Evolutionary conservation across 352 stramenopile species (phyloP).

Genomic region (Pythium sukuiense): DNA sequence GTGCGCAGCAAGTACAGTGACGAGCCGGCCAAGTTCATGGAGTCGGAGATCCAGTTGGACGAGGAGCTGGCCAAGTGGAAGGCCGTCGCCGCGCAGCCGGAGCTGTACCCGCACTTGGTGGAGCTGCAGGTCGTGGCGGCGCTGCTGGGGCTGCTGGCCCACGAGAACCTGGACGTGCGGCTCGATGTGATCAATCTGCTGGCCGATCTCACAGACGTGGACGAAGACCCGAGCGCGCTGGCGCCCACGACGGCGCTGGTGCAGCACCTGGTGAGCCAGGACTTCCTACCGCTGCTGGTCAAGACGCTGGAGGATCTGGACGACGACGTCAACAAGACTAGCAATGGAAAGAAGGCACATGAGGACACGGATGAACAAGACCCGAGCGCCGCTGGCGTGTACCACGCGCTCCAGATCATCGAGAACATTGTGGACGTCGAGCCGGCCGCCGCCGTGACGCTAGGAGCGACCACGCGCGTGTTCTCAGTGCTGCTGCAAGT

Average conservation of each 20-base stretch:
- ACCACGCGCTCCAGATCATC: constrained; percentile 56
- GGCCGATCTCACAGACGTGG: constrained; percentile 47
- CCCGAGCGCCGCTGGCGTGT: constrained; percentile 50
- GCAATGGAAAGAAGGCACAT: not conserved
- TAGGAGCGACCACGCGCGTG: constrained; percentile 20
- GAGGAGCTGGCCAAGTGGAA: constrained; percentile 43
- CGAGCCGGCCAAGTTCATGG: constrained; percentile 66
- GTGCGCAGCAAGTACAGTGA: constrained; percentile 61
- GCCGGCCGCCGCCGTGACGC: constrained; percentile 20
- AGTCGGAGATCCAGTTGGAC: constrained; percentile 57
- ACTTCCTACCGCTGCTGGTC: constrained; percentile 37
- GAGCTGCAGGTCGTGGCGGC: constrained; percentile 42
- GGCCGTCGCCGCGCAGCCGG: constrained; percentile 45
- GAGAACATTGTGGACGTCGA: constrained; percentile 57
- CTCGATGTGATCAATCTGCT: constrained; percentile 42
- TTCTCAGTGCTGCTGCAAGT: constrained; percentile 28
- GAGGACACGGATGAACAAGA: constrained; percentile 29
- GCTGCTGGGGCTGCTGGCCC: constrained; percentile 59
- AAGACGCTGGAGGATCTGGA: constrained; percentile 40
- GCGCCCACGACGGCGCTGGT: constrained; percentile 37
- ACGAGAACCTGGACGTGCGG: constrained; percentile 67
- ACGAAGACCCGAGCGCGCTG: constrained; percentile 40
- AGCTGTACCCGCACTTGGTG: constrained; percentile 45
- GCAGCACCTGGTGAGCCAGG: constrained; percentile 38
- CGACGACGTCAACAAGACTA: constrained; percentile 6